These are phyloP conservation scores for Phytophthora lateralis DNA, from an alignment of 352 stramenopile species.

Conservation along the genomic window DNA sequence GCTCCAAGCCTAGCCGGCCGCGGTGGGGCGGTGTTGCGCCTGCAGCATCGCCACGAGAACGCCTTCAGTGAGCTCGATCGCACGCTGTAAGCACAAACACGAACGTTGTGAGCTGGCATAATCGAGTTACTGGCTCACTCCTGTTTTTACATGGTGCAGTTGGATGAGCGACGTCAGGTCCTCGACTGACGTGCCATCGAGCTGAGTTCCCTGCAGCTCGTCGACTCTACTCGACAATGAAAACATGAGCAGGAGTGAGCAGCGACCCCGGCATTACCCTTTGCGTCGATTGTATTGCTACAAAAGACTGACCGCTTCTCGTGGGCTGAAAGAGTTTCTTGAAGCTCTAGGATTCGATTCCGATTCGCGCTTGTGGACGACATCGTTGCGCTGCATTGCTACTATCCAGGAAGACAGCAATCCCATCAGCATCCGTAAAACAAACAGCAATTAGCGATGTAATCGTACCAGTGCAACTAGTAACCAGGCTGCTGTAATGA, in stretches of 20 bases:
- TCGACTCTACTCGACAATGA: conserved; percentile 36
- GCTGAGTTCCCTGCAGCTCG: conserved; percentile 43
- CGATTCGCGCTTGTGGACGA: conserved; percentile 15
- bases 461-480: conserved; percentile 54
- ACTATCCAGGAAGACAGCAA: background rate
- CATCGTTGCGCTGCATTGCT: conserved; percentile 35
- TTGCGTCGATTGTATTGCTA: background rate
- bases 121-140: background rate
- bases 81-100: conserved; percentile 31
- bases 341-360: conserved; percentile 18
- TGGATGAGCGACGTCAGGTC: conserved; percentile 65
- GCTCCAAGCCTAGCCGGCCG: background rate
- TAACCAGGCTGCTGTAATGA: conserved; percentile 58
- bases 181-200: conserved; percentile 43
- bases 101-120: background rate
- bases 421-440: background rate
- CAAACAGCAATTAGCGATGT: background rate
- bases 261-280: background rate
- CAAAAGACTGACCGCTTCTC: conserved; percentile 25
- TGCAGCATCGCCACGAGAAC: conserved; percentile 64
- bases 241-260: background rate
- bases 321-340: conserved; percentile 23
- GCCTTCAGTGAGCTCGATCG: conserved; percentile 57
- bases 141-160: conserved; percentile 48
- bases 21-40: conserved; percentile 21